These are phyloP conservation scores for Ilex aquifolium DNA, from an alignment of 257 asterid species.

Conservation along the genomic window DNA sequence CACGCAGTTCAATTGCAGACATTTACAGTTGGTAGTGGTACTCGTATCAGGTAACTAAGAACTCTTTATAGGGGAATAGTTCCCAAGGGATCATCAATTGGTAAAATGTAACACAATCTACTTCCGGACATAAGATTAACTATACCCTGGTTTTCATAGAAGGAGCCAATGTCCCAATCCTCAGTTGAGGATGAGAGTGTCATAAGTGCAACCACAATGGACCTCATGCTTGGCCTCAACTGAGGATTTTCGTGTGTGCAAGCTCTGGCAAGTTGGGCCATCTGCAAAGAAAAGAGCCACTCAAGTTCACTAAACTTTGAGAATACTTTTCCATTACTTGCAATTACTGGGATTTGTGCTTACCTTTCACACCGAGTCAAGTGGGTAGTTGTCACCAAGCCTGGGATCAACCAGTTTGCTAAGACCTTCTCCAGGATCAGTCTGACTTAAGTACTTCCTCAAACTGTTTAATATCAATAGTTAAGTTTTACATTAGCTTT, in stretches of 20 bases:
- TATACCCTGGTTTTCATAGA: conserved; percentile 66
- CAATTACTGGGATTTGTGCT: background rate
- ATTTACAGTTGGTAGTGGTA: background rate
- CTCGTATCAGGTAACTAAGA: too few species aligned
- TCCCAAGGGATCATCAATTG: background rate
- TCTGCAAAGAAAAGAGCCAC: conserved; percentile 26
- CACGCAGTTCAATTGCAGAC: too few species aligned
- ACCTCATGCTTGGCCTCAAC: conserved; percentile 83
- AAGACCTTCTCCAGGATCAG: conserved; percentile 45
- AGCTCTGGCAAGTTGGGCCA: conserved; percentile 72
- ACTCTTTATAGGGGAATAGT: background rate
- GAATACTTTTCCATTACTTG: background rate
- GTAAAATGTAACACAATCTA: conserved; percentile 5
- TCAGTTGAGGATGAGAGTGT: conserved; percentile 73
- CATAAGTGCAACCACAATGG: conserved; percentile 78
- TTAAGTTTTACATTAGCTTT: too few species aligned
- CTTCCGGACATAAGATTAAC: conserved; percentile 61
- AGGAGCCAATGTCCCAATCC: conserved; percentile 82
- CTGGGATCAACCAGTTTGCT: conserved; percentile 64
- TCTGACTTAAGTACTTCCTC: conserved; percentile 48
- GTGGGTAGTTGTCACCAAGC: conserved; percentile 52
- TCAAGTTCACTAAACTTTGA: too few species aligned
- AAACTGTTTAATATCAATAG: conserved; percentile 39
- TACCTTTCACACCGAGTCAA: conserved; percentile 73
- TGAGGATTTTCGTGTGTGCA: conserved; percentile 84